Evolutionary conservation across 768 basidiomycete genomes (phyloP).

Genomic region (Lepiota subincarnata): DNA sequence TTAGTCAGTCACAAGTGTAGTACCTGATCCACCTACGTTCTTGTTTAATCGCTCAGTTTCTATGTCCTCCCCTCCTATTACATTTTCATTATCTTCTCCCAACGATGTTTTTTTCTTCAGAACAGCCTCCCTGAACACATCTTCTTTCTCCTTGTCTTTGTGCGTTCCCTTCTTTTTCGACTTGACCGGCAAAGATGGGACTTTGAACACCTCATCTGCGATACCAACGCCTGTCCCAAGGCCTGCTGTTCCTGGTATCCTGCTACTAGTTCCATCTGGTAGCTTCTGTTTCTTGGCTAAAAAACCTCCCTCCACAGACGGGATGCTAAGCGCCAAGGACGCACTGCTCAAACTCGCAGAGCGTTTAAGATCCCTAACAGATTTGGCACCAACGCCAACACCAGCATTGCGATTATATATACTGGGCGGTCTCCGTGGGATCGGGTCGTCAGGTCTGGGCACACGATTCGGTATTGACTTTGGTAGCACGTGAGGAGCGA

Average conservation of each 20-base stretch:
- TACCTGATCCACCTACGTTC: slow-evolving; percentile 36
- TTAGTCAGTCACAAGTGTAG: background rate
- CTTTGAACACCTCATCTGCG: slow-evolving; percentile 41
- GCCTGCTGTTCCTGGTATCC: slow-evolving; percentile 23
- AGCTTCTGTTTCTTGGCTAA: slow-evolving; percentile 32
- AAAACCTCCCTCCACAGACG: slow-evolving; percentile 12
- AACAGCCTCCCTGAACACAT: slow-evolving; percentile 32
- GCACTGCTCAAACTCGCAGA: slow-evolving; percentile 24
- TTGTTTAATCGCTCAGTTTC: slow-evolving; percentile 57
- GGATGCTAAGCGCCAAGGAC: slow-evolving; percentile 5
- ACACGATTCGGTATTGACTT: slow-evolving; percentile 24
- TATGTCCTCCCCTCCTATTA: slow-evolving; percentile 24
- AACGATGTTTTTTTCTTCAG: slow-evolving; percentile 17
- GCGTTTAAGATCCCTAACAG: slow-evolving; percentile 24
- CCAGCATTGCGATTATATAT: slow-evolving; percentile 26
- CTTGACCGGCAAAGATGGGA: slow-evolving; percentile 41
- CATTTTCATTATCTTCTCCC: slow-evolving; percentile 19
- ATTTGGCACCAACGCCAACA: slow-evolving; percentile 12
- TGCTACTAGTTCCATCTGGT: slow-evolving; percentile 25
- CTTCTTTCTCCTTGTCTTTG: slow-evolving; percentile 33
- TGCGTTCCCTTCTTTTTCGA: slow-evolving; percentile 30
- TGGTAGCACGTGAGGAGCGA: slow-evolving; percentile 40
- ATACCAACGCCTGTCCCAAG: slow-evolving; percentile 10
- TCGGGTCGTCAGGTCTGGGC: slow-evolving; percentile 71
- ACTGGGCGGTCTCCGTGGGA: slow-evolving; percentile 63